These are phyloP conservation scores for Ceratorhiza oryzae-sativae DNA, from an alignment of 1,284 basidiomycete genomes.

Conservation along the genomic window DNA sequence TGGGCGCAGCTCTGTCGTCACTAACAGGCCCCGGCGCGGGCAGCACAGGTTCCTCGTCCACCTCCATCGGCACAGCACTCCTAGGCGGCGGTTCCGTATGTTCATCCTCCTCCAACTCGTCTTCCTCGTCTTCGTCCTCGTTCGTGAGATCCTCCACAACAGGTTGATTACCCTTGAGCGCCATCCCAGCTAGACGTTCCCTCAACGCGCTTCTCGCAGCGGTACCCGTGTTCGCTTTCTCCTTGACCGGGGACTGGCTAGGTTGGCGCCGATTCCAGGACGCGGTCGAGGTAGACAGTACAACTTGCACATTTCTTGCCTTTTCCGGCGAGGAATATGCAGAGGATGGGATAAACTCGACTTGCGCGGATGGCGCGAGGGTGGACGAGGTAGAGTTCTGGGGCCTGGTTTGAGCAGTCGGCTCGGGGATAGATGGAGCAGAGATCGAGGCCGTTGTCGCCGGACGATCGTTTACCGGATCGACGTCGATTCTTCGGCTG, in stretches of 20 bases:
- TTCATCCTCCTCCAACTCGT: slow-evolving; percentile 42
- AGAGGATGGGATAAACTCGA: slow-evolving; percentile 13
- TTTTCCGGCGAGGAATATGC: slow-evolving; percentile 37
- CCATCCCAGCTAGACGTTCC: slow-evolving; percentile 60
- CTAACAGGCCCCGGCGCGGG: too few relatives aligned
- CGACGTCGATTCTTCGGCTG: neutral
- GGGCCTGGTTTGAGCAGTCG: neutral
- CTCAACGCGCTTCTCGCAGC: slow-evolving; percentile 54
- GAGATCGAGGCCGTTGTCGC: neutral
- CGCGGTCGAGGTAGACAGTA: slow-evolving; percentile 58
- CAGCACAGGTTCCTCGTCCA: slow-evolving; percentile 29
- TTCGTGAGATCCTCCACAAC: slow-evolving; percentile 45
- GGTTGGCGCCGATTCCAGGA: slow-evolving; percentile 53
- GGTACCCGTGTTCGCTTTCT: slow-evolving; percentile 40
- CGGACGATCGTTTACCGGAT: neutral
- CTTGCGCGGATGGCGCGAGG: slow-evolving; percentile 4
- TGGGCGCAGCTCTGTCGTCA: neutral
- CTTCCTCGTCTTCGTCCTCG: slow-evolving; percentile 45
- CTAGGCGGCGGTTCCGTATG: neutral
- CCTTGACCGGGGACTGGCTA: neutral
- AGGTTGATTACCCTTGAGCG: slow-evolving; percentile 57
- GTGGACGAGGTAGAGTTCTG: neutral
- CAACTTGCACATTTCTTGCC: slow-evolving; percentile 53
- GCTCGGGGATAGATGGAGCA: neutral
- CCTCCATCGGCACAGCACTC: slow-evolving; percentile 39